Evolutionary conservation across 177 flowering plant species (phyloP).

Genomic region (Telopea speciosissima): DNA sequence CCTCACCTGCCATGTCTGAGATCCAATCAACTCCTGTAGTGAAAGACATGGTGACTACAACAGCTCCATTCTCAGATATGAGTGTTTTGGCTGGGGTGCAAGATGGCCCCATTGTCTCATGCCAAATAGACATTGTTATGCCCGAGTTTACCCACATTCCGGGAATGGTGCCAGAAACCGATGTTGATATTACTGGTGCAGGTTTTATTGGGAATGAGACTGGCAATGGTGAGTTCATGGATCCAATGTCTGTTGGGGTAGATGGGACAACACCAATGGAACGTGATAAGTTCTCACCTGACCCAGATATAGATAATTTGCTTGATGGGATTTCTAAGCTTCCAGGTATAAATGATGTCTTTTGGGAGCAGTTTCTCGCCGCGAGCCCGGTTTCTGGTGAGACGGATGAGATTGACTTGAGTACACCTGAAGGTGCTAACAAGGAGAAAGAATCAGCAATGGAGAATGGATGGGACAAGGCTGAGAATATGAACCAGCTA

Average conservation of each 20-base stretch:
- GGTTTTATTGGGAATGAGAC: slow-evolving; percentile 22
- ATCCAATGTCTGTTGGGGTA: slow-evolving; percentile 27
- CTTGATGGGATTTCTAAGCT: slow-evolving; percentile 30
- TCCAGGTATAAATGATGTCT: slow-evolving; percentile 53
- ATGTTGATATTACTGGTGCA: slow-evolving; percentile 27
- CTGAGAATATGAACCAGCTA: slow-evolving; percentile 54
- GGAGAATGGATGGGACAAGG: slow-evolving; percentile 56
- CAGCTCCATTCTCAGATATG: slow-evolving; percentile 29
- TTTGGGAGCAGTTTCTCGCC: slow-evolving; percentile 67
- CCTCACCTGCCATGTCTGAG: slow-evolving; percentile 32
- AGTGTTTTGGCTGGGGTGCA: slow-evolving; percentile 25
- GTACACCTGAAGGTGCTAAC: slow-evolving; percentile 22
- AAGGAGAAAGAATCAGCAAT: slow-evolving; percentile 10
- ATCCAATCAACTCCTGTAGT: slow-evolving; percentile 30
- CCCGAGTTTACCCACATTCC: slow-evolving; percentile 36
- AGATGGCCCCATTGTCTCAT: slow-evolving; percentile 26
- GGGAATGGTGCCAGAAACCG: slow-evolving; percentile 36
- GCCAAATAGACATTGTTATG: slow-evolving; percentile 32
- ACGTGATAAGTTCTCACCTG: slow-evolving; percentile 31
- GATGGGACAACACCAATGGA: slow-evolving; percentile 39
- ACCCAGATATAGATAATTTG: slow-evolving; percentile 41
- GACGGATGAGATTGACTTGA: slow-evolving; percentile 39
- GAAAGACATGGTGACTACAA: slow-evolving; percentile 26
- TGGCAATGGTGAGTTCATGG: slow-evolving; percentile 30
- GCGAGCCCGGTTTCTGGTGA: slow-evolving; percentile 30